Evolutionary conservation across 164 flowering plant genomes (phyloP), one percentile per base, ranked within the genome.

Genomic region (Tinospora cordifolia): DNA sequence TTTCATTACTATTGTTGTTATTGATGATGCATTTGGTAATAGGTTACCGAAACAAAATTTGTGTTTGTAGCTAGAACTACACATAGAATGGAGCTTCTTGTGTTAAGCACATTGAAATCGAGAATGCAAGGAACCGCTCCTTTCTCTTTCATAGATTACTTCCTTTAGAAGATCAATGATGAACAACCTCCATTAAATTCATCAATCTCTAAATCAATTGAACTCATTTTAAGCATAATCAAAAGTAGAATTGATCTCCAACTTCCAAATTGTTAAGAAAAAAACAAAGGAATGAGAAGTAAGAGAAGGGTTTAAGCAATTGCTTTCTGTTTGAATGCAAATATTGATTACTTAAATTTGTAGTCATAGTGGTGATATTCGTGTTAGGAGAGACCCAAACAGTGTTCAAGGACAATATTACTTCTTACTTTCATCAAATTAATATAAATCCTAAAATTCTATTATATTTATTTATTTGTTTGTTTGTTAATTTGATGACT

Each of bases 1-100:
- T 30, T 30, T 30, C 36, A 30, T 30, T 30, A 30, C 36, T 30
- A 4, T 4, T 30, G 36, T 4, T 30, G 36, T 4, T 30, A 4
- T 4, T 30, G 36, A 30, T 30, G 36, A 30, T 30, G 25, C 11
- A 11, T 44, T 69, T 40, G 15, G 34, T 41, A n/a, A 19, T 78
- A 91, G 97, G 87, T 87, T n/a, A 81, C 79, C 10, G 91, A 85
- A 34, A 78, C 91, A 0, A 83, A 78, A 63, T 89, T 76, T 76
- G 77, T 91, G 9, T 89, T 91, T 78, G 97, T 89, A 79, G 87
- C 88, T 14, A 87, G 77, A 78, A 89, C 94, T 1, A 83, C 89
- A 17, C 87, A 87, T 70, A 89, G 86, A 81, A 91, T 91, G 97
- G 97, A 91, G 81, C 97, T 91, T 79, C 81, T 91, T 41, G 92